These are phyloP conservation scores for Leccinum disarticulatum DNA, from an alignment of 768 basidiomycete genomes.

Conservation along the genomic window DNA sequence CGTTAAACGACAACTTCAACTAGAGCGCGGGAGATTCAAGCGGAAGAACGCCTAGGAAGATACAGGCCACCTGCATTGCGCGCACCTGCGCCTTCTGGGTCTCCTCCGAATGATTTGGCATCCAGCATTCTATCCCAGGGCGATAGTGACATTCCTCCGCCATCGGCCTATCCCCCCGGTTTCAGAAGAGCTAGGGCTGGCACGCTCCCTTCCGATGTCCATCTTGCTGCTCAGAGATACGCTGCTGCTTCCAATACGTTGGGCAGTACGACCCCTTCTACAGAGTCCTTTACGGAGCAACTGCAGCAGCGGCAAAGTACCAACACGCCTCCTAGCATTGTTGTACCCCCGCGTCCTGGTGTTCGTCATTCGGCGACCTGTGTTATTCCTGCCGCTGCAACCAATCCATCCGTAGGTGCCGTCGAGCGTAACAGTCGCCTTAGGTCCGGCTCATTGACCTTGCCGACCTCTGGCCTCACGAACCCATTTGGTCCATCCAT, in stretches of 20 bases:
- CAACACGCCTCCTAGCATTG: conserved; percentile 38
- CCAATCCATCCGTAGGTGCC: conserved; percentile 30
- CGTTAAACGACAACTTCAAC: conserved; percentile 12
- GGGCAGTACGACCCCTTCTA: conserved; percentile 46
- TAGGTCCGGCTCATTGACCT: conserved; percentile 89
- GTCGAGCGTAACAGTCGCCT: conserved; percentile 78
- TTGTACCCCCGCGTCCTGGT: conserved; percentile 56
- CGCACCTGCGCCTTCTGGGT: conserved; percentile 63
- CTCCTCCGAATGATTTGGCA: conserved; percentile 67
- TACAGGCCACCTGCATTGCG: conserved; percentile 83
- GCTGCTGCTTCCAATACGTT: conserved; percentile 64
- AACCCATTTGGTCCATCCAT: conserved; percentile 87
- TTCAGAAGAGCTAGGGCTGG: conserved; percentile 96
- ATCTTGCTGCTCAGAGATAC: conserved; percentile 81
- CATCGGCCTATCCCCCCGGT: conserved; percentile 78
- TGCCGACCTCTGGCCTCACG: conserved; percentile 72
- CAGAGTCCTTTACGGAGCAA: conserved; percentile 52
- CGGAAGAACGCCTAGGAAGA: conserved; percentile 67
- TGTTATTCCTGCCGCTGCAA: conserved; percentile 52
- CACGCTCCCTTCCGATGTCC: conserved; percentile 94
- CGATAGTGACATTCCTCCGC: conserved; percentile 59
- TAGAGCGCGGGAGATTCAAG: conserved; percentile 85
- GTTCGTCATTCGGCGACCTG: conserved; percentile 77
- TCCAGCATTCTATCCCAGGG: conserved; percentile 57
- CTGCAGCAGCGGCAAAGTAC: conserved; percentile 38